Conservation (phyloP, 1,284 basidiomycete genomes). For the Ceratobasidium sp. region DNA sequence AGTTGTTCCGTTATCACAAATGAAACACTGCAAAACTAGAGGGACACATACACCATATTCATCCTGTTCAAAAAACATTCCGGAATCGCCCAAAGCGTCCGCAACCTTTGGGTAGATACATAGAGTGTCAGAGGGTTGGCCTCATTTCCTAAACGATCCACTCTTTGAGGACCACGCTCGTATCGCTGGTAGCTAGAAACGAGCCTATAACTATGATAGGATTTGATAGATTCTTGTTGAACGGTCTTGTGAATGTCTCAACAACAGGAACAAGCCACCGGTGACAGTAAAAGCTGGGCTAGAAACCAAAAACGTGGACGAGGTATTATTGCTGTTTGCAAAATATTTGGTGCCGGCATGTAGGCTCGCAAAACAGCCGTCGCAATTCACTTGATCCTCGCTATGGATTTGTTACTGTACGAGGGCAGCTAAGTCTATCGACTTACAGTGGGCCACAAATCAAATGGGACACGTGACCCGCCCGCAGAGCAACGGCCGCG, state of each 20-base stretch:
- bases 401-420: no score
- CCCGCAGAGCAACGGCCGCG: no score
- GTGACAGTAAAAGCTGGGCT: constrained; percentile 29
- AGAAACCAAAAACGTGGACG: no score
- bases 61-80: constrained; percentile 31
- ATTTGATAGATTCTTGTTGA: constrained; percentile 28
- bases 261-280: constrained; percentile 35
- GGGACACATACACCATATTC: constrained; percentile 8
- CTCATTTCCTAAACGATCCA: constrained; percentile 31
- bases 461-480: no score
- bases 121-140: constrained; percentile 37
- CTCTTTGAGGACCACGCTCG: background rate
- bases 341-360: no score
- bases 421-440: no score
- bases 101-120: constrained; percentile 12
- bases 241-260: constrained; percentile 36
- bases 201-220: constrained; percentile 40
- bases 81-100: constrained; percentile 6
- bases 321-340: no score
- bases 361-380: no score
- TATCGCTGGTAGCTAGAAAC: background rate
- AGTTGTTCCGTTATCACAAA: background rate
- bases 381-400: no score
- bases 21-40: no score
- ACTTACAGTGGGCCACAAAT: no score